Base-by-base conservation (phyloP, 2,329 filamentous ascomycete species). In the Xylaria sp. region DNA sequence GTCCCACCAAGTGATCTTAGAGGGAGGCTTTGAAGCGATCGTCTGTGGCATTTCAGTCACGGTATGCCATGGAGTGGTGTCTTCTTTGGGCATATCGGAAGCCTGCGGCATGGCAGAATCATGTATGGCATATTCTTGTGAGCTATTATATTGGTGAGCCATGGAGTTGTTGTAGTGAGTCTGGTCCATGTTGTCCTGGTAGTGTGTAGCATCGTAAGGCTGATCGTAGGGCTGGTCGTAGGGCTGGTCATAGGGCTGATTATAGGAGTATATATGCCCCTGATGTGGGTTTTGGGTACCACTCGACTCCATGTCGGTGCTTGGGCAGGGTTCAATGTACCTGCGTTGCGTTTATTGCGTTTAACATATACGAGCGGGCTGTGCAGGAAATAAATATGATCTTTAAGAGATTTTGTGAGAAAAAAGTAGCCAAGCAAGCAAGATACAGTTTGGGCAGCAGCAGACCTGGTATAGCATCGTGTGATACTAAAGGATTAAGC, bases 261-360 rank as follows among this genome's bases (percentile, higher is more conserved):
- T 15, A 17, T 40, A 40, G 38, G 38, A 59, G 40, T 62, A 54
- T 31, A 33, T 20, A 49, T 59, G 58, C 51, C 42, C 62, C 20
- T 57, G 53, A 10, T 20, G 42, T 31, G 23, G 53, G 11, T 51
- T 49, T 42, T 42, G 40, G 1, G 28, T 6, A 59, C 57, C 44
- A 42, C 44, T 65, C 10, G 53, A 46, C 20, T 65, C 62, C 62
- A 65, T 65, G 13, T n/a, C 15, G 49, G 31, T 38, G 4, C 53
- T 56, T 36, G 5, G 48, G 26, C 13, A 23, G 44, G 44, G 31
- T 13, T 38, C 17, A 20, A 36, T 33, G 4, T 36, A 31, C 28
- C 58, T 6, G 28, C 58, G 58, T 31, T 23, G 44, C 49, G 17
- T 38, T 49, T n/a, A 49, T 31, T 33, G 31, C 40, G 17, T 38